These are phyloP conservation scores for Globisporangium middletonii DNA, from an alignment of 352 stramenopile species.

Conservation along the genomic window DNA sequence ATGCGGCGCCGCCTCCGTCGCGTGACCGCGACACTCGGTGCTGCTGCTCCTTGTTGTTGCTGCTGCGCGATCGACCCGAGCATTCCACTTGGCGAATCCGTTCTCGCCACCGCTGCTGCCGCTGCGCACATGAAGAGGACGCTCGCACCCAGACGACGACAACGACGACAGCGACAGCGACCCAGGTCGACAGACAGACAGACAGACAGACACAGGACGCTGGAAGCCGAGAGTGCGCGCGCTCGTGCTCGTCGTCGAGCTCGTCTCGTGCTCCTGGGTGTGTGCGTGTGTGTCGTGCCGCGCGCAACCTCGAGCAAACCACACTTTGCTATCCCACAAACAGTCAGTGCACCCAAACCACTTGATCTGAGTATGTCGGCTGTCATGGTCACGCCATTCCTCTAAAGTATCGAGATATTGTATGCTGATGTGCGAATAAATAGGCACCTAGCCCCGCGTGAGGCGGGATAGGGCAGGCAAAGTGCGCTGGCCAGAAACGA, in stretches of 20 bases:
- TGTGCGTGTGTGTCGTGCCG: background rate
- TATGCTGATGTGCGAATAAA: no score
- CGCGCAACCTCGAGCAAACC: background rate
- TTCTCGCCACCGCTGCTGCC: no score
- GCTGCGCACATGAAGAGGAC: background rate
- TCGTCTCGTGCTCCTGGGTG: background rate
- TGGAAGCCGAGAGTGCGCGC: background rate
- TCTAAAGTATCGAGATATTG: no score
- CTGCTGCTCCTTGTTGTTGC: background rate
- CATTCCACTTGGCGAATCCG: background rate
- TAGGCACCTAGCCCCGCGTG: no score
- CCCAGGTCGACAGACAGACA: background rate
- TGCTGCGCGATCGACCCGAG: background rate
- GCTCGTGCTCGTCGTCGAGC: background rate
- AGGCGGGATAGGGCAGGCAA: no score
- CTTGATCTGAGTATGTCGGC: background rate
- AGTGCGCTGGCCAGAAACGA: no score
- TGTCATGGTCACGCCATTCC: no score
- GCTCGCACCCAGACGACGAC: background rate
- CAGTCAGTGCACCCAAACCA: background rate
- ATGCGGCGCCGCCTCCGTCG: conserved; percentile 2
- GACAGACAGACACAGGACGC: no score
- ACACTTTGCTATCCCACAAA: conserved; percentile 1
- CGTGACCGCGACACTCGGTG: background rate
- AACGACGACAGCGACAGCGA: no score